These are phyloP conservation scores for Noccaea caerulescens DNA, from an alignment of 345 rosid species.

Conservation along the genomic window DNA sequence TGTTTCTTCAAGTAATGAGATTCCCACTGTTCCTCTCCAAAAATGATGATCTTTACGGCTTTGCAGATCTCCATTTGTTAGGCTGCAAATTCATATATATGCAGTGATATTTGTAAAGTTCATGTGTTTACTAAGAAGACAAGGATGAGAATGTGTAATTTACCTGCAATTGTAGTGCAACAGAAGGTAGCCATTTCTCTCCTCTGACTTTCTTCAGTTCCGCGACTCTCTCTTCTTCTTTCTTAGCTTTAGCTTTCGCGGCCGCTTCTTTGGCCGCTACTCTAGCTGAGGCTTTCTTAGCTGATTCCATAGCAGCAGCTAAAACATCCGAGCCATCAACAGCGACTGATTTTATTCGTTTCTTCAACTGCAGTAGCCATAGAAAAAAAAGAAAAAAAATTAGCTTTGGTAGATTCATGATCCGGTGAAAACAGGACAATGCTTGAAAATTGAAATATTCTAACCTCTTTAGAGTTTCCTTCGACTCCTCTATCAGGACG, in stretches of 20 bases:
- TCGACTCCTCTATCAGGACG: constrained; percentile 55
- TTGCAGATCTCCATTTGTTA: constrained; percentile 19
- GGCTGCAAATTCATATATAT: constrained; percentile 29
- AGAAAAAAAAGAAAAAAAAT: background rate
- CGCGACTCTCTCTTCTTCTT: constrained; percentile 77
- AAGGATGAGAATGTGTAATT: background rate
- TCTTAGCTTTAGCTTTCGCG: constrained; percentile 74
- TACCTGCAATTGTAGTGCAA: constrained; percentile 60
- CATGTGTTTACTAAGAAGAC: background rate
- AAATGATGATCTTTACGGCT: constrained; percentile 21
- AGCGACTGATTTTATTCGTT: constrained; percentile 53
- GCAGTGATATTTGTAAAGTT: constrained; percentile 15
- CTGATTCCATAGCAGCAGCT: constrained; percentile 59
- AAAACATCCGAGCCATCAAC: constrained; percentile 73
- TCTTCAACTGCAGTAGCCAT: constrained; percentile 57
- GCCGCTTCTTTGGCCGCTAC: constrained; percentile 65
- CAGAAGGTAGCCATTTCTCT: constrained; percentile 88
- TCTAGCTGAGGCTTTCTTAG: constrained; percentile 60
- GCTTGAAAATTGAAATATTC: background rate
- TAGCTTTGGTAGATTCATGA: background rate
- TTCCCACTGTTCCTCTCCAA: constrained; percentile 7
- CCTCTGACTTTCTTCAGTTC: constrained; percentile 75
- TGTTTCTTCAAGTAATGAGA: constrained; percentile 19
- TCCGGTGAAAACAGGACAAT: constrained; percentile 2
- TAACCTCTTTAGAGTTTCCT: constrained; percentile 74